Conservation (phyloP, 139 green algal genomes). For the Astrephomene gubernaculifera region DNA sequence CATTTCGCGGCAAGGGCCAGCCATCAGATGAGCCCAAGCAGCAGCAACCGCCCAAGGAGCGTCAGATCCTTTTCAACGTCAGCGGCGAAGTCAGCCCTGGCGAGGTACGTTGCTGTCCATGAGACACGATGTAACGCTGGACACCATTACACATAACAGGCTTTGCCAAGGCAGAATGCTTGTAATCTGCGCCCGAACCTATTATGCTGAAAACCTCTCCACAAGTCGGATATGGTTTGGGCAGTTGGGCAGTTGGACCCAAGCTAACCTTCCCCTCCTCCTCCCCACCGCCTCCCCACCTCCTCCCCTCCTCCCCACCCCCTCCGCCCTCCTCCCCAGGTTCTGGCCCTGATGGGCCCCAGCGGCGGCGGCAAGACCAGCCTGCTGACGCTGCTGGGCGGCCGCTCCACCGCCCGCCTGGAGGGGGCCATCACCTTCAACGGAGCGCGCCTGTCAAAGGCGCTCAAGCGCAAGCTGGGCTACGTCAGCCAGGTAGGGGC, state of each 20-base stretch:
- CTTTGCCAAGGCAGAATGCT: not conserved
- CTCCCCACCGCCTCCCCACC: not conserved
- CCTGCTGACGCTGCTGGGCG: conserved; percentile 79
- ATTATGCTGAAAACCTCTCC: not conserved
- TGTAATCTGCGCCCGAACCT: not conserved
- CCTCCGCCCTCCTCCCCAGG: not conserved
- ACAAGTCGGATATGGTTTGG: no score
- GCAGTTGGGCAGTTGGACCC: no score
- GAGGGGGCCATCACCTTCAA: conserved; percentile 81
- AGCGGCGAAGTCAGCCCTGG: conserved; percentile 47
- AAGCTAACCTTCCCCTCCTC: not conserved
- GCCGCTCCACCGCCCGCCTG: conserved; percentile 57
- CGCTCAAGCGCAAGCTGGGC: conserved; percentile 72
- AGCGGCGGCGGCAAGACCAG: conserved; percentile 84
- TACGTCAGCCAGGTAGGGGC: conserved; percentile 73
- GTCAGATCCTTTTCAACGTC: conserved; percentile 56
- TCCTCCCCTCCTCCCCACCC: not conserved
- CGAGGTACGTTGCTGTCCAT: conserved; percentile 19
- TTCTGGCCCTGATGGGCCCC: conserved; percentile 69
- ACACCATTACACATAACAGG: not conserved
- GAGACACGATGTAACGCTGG: not conserved
- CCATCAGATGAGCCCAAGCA: not conserved
- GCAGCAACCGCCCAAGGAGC: conserved; percentile 20
- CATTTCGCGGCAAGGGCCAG: not conserved
- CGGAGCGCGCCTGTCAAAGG: conserved; percentile 72